Percentiles rank a stretch among this genome's conserved stretches.
These are phyloP conservation scores for Fragaria iinumae DNA, from an alignment of 306 rosid species.

Conservation along the genomic window DNA sequence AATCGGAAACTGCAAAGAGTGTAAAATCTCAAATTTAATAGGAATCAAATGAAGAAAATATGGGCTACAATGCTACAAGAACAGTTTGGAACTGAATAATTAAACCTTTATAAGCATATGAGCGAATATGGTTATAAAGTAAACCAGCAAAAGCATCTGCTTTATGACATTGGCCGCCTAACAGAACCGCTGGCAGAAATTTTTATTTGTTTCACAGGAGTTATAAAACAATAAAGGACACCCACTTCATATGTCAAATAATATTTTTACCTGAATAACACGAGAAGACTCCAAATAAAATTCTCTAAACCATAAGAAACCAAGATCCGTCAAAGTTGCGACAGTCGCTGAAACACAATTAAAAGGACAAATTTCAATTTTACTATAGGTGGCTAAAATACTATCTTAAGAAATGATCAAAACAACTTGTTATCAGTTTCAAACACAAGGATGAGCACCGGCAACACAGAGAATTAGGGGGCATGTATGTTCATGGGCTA, in stretches of 20 bases:
- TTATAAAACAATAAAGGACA: background rate
- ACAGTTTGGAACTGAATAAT: background rate
- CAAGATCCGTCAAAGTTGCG: constrained; percentile 86
- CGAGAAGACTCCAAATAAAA: constrained; percentile 96
- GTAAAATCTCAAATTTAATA: constrained; percentile 23
- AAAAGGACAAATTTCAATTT: background rate
- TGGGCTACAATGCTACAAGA: background rate
- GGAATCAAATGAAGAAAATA: background rate
- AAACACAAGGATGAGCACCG: background rate
- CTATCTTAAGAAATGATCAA: background rate
- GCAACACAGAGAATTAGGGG: background rate
- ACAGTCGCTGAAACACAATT: constrained; percentile 66
- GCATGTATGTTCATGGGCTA: background rate
- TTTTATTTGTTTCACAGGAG: background rate
- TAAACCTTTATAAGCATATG: background rate
- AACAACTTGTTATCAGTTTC: background rate
- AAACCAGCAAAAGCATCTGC: background rate
- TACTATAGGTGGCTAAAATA: background rate
- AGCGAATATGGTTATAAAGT: background rate
- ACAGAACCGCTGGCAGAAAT: background rate
- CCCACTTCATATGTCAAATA: background rate
- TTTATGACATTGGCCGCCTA: background rate
- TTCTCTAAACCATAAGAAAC: constrained; percentile 98
- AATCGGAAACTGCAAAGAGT: constrained; percentile 69
- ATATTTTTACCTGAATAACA: constrained; percentile 80